A percentile compares a stretch with the other conserved stretches of the same genome.
These are phyloP conservation scores for Endoconidiophora laricicola DNA, from an alignment of 2,329 filamentous ascomycete genomes.

Conservation along the genomic window DNA sequence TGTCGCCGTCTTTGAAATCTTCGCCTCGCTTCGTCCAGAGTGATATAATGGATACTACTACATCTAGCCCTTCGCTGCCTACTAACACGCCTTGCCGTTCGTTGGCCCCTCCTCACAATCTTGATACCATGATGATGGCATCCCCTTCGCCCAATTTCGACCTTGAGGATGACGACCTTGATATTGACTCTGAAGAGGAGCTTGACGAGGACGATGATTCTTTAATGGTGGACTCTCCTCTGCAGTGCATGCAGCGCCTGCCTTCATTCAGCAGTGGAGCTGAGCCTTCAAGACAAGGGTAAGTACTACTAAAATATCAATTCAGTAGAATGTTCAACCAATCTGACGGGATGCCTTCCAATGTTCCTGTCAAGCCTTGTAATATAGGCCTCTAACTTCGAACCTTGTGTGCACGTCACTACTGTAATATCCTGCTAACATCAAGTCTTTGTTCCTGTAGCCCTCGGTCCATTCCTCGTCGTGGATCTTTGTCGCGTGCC, in stretches of 20 bases:
- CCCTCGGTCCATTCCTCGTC: constrained; percentile 6
- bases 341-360: not conserved
- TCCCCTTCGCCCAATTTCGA: constrained; percentile 7
- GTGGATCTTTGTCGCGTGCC: constrained; percentile 9
- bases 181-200: constrained; percentile 10
- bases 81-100: constrained; percentile 10
- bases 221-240: constrained; percentile 11
- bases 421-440: constrained; percentile 2
- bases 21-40: constrained; percentile 18
- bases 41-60: constrained; percentile 63
- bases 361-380: not conserved
- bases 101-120: constrained; percentile 1
- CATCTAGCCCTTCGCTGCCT: constrained; percentile 35
- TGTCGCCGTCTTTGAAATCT: constrained; percentile 13
- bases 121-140: constrained; percentile 12
- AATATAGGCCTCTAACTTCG: not conserved
- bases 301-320: not conserved
- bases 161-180: constrained; percentile 4
- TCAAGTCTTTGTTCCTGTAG: not conserved
- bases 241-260: constrained; percentile 7
- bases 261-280: constrained; percentile 3
- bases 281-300: constrained; percentile 7
- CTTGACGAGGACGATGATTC: constrained; percentile 10
- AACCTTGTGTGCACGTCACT: too few species aligned
- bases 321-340: not conserved